Percentiles rank a stretch among this genome's conserved stretches.
phyloP scores from a whole-genome alignment of 139 green algal species.

The Chlamydomonas sp. region DNA sequence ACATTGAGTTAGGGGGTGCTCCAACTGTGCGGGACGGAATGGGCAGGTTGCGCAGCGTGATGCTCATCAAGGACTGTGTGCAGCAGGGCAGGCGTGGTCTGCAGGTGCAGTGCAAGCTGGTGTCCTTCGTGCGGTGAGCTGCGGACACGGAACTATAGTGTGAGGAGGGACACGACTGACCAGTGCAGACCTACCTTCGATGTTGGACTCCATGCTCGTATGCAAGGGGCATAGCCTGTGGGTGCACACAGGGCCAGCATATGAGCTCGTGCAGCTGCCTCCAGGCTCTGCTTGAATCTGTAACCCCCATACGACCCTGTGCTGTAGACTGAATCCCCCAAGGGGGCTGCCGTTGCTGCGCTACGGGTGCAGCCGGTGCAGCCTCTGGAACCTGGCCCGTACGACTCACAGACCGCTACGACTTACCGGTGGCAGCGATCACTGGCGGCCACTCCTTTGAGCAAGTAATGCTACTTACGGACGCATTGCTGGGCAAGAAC shows the following conservation, averaged over 20 bases:
- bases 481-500: no score
- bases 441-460: no score
- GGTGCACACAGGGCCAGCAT: neutral
- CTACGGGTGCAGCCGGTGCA: no score
- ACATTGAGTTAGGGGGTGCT: neutral
- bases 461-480: no score
- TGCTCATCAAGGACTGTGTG: no score
- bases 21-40: no score
- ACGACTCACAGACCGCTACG: no score
- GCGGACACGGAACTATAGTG: neutral
- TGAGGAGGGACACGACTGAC: no score
- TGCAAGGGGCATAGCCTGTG: conserved; percentile 30
- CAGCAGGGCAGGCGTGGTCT: no score
- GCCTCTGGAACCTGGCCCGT: no score
- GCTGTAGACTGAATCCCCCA: neutral
- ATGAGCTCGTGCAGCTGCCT: neutral
- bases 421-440: neutral
- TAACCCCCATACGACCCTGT: neutral
- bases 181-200: neutral
- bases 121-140: neutral
- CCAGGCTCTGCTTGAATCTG: neutral
- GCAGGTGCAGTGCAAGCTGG: no score
- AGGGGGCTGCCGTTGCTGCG: neutral
- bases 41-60: no score
- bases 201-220: conserved; percentile 14